Base-by-base conservation (phyloP, 2,329 filamentous ascomycete species). In the Penicillium sp. region DNA sequence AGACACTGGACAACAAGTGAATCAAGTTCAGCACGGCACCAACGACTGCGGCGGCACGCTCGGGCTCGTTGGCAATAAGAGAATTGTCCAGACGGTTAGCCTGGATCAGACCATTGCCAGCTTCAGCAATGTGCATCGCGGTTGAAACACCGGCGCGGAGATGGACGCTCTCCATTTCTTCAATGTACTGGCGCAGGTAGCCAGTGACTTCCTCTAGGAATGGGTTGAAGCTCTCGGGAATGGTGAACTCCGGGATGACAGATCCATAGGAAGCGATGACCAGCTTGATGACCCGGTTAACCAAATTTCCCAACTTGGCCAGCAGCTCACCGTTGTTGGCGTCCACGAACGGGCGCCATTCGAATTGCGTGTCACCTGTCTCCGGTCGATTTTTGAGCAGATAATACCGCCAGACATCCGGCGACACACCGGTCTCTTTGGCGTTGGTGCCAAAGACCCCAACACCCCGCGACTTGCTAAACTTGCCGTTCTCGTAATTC, bases 361-460 rank as follows among this genome's bases (percentile, higher is more conserved):
- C 84, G 62, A 95, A 95, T 58, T 95, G 85, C 0, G 86, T 84
- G 59, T 95, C 89, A 35, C 83, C 78, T 8, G 81, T 83, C 64
- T 95, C 89, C 0, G 89, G 89, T 39, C 89, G 79, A 61, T 85
- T 82, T 30, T 87, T 84, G 25, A 95, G 74, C 14, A 95, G 77
- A 68, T 92, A 95, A 67, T 90, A 95, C 50, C 89, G 76, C 86
- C 88, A 95, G n/a, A 95, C 85, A 46, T 90, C 85, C 0, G 87
- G 73, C 11, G 83, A 77, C 12, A 95, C 76, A 13, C 87, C 88
- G 6, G 87, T 95, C 38, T 93, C 82, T 65, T 84, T 84, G 31
- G 86, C 89, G 55, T 85, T 87, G 67, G 85, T 89, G 34, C 89
- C 89, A 57, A 95, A 95, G 1, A 95, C 89, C 55, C 89, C 89